phyloP scores from a whole-genome alignment of 306 rosid species.

The Citrullus colocynthis region DNA sequence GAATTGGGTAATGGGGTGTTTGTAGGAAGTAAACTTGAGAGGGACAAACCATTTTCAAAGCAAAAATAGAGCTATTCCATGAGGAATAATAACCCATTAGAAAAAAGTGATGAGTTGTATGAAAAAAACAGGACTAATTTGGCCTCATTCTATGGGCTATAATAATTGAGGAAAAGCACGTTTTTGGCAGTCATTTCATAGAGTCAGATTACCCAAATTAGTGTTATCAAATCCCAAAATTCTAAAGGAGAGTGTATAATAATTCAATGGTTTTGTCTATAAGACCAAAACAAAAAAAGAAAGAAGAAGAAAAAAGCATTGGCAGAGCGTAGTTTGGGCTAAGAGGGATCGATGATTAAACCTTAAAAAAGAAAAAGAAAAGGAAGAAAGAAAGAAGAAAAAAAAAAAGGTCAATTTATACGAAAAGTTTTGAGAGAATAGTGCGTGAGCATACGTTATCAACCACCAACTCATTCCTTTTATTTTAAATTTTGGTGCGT shows the following conservation, averaged over 20 bases:
- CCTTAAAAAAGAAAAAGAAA: neutral
- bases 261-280: neutral
- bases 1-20: neutral
- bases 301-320: neutral
- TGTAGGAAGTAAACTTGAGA: neutral
- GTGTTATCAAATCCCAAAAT: slow-evolving; percentile 8
- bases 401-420: neutral
- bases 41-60: neutral
- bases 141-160: neutral
- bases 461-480: neutral
- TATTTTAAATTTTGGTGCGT: neutral
- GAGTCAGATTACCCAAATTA: neutral
- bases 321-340: slow-evolving; percentile 7
- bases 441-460: slow-evolving; percentile 1
- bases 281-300: neutral
- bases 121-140: neutral
- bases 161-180: neutral
- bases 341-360: neutral
- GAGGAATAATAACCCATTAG: neutral
- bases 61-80: neutral
- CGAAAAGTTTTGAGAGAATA: neutral
- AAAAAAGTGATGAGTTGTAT: neutral
- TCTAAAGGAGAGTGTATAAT: neutral
- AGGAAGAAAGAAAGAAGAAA: neutral
- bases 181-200: neutral